phyloP scores from a whole-genome alignment of 2,329 filamentous ascomycete genomes.

The Lachnellula arida region DNA sequence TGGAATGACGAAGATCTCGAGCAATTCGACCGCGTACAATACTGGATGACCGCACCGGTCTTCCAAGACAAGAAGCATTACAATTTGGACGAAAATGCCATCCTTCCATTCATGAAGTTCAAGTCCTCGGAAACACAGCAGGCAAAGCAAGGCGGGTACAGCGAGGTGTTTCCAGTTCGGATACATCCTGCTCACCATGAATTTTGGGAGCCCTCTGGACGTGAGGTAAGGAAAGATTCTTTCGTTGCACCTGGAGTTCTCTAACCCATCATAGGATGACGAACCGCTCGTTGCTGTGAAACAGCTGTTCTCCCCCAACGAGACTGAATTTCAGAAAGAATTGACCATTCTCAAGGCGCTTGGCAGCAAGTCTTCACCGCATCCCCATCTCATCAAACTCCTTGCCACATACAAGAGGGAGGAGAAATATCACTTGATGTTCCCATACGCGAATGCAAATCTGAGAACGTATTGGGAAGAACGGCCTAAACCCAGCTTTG shows the following conservation, averaged over 20 bases:
- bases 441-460: slow-evolving; percentile 28
- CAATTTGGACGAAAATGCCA: slow-evolving; percentile 7
- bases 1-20: slow-evolving; percentile 13
- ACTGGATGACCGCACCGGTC: slow-evolving; percentile 17
- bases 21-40: slow-evolving; percentile 16
- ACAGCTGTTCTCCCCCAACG: slow-evolving; percentile 8
- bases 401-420: slow-evolving; percentile 26
- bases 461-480: slow-evolving; percentile 28
- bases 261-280: slow-evolving; percentile 8
- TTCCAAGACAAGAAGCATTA: slow-evolving; percentile 11
- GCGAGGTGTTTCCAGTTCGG: slow-evolving; percentile 17
- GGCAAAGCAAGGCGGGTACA: slow-evolving; percentile 18
- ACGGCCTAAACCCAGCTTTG: slow-evolving; percentile 7
- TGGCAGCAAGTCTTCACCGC: slow-evolving; percentile 2
- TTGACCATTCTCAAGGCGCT: slow-evolving; percentile 10
- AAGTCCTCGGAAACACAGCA: neutral
- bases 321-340: slow-evolving; percentile 18
- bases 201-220: slow-evolving; percentile 4
- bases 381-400: slow-evolving; percentile 28
- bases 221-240: neutral
- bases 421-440: slow-evolving; percentile 27
- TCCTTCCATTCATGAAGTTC: slow-evolving; percentile 17
- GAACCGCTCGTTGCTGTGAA: slow-evolving; percentile 21
- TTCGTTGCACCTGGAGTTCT: neutral
- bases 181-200: slow-evolving; percentile 24